Base-by-base conservation (phyloP, 805 yeast species). In the Wickerhamomyces strasburgensis region DNA sequence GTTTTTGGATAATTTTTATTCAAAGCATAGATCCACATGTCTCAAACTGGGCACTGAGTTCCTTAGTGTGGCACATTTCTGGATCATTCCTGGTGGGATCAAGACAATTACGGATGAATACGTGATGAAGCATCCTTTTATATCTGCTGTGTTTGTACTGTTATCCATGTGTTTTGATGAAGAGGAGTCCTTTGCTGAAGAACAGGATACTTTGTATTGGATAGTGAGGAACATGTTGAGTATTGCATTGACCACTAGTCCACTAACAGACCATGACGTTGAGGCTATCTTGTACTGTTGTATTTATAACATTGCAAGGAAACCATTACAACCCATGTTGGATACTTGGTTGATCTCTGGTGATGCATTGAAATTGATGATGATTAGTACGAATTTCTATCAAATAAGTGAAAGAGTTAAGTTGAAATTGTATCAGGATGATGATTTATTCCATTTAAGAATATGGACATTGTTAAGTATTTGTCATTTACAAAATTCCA, bases 31-130 rank as follows among this genome's bases (percentile, higher is more conserved):
- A 40, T 43, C 47, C 8, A 51, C 75, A 5, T 72, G 77, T 44
- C 54, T 72, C 6, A 56, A 60, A 30, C 49, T 76, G 21, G 68
- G 74, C 0, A 62, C 65, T 38, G 68, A 69, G 19, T 77, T 75
- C 42, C 51, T 75, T 26, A 67, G 64, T 14, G 69, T 68, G 29
- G 74, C 81, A 3, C 79, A 73, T 47, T 73, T 70, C 49, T 77
- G 80, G 78, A 73, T 77, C 31, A 70, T 75, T 5, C 81, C 81
- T 2, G 80, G 80, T 9, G 80, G 80, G 5, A 64, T 74, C n/a
- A 70, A 65, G 26, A 65, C 64, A 23, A 65, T 75, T 10, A 62
- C 68, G 28, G 52, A 65, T 27, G 57, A 58, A 9, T 76, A 71
- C 49, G 80, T 72, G 5, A 46, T 57, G 14, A 61, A 64, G 23